phyloP scores from a whole-genome alignment of 306 rosid genomes.

The Potentilla sterilis region DNA sequence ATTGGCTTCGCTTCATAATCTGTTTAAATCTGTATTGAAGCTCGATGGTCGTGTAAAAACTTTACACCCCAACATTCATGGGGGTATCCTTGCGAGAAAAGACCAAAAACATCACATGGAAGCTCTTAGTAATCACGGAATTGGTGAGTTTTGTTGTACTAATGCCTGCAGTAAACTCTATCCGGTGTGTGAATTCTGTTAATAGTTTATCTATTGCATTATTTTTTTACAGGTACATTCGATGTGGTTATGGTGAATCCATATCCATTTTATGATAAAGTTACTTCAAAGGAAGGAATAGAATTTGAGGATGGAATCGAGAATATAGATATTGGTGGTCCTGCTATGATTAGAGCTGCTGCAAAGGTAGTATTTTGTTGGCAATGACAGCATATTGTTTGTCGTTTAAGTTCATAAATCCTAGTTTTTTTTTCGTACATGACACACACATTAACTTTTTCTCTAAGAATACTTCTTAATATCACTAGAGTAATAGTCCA shows the following conservation, averaged over 20 bases:
- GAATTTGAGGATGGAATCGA: conserved; percentile 92
- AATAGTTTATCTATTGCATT: background rate
- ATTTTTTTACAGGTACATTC: conserved; percentile 60
- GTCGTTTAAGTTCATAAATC: conserved; percentile 7
- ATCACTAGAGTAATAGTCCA: background rate
- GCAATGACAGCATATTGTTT: background rate
- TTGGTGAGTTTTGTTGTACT: conserved; percentile 50
- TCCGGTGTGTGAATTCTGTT: background rate
- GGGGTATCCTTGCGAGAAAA: conserved; percentile 96
- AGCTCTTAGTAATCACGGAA: conserved; percentile 74
- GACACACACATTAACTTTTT: background rate
- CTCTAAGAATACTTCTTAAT: background rate
- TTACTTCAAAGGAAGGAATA: conserved; percentile 64
- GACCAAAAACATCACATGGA: conserved; percentile 84
- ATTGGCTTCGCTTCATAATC: background rate
- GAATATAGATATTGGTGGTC: conserved; percentile 97
- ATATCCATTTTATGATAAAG: conserved; percentile 86
- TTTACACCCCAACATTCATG: conserved; percentile 84
- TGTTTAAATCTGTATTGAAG: conserved; percentile 40
- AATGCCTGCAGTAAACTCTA: background rate
- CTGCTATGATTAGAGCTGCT: conserved; percentile 95
- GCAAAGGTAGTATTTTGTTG: conserved; percentile 65
- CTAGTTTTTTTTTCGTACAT: background rate
- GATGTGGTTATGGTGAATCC: conserved; percentile 91
- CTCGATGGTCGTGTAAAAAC: conserved; percentile 98